Base-by-base conservation (phyloP, 768 basidiomycete species). In the Suillus ampliporus region DNA sequence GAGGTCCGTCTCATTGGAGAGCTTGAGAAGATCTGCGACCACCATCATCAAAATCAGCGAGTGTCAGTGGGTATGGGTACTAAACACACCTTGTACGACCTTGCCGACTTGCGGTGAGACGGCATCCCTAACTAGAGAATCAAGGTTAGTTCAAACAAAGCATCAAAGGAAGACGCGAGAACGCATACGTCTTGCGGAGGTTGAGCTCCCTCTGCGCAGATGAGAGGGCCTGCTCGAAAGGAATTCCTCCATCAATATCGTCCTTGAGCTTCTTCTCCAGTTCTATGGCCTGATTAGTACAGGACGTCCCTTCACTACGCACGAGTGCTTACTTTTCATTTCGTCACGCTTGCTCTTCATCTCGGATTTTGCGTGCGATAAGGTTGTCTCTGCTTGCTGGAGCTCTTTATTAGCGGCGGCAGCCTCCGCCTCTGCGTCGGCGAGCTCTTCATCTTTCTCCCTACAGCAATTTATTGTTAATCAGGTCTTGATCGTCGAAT, bases 361-460 rank as follows among this genome's bases (percentile, higher is more conserved):
- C 64, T 91, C 87, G 10, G 78, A 73, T 67, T 86, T 89, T 35
- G 88, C 76, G 53, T 83, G 86, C 7, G 82, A 83, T 6, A 94
- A 71, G 8, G 81, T 83, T 1, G 87, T 80, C 69, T 95, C 90
- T 4, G 86, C 77, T 14, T 85, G 83, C 59, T 91, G 89, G 5
- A 92, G 74, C 44, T 79, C 79, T 57, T 83, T 82, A 69, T 86
- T 88, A 3, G 83, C 83, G 2, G 76, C 71, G 10, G 80, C 62
- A 26, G 74, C 63, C 8, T 80, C 70, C 4, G 34, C 61, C 60
- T 78, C 76, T 4, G 70, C 73, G 58, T 79, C 73, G 11, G 50
- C 57, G 52, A 87, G 79, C 61, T 90, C 88, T 4, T 78, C 75
- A 61, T 95, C 93, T 69, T 89, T 89, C 58, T 86, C 82, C 28